Evolutionary conservation across 208 protist species (phyloP), one percentile per base, ranked within the genome.

Genomic region (Trypanosoma melophagium): DNA sequence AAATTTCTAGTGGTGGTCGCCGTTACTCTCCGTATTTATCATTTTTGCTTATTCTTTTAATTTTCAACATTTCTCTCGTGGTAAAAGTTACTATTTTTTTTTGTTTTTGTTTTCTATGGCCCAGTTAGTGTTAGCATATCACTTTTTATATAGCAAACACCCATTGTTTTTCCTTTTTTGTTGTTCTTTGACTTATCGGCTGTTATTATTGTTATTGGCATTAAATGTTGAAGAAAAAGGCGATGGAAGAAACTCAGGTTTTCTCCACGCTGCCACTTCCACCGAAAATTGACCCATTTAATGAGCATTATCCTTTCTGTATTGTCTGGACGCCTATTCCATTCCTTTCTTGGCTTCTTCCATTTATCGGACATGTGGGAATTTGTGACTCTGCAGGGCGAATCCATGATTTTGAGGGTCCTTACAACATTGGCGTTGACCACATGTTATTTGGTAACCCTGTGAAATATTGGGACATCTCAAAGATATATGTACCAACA

Each of bases 301-400:
- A 69, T 22, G 80, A 96, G 44, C 84, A 85, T 64, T 97, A 93
- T 76, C 95, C 95, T 0, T 97, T 91, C 75, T 97, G 92, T 60
- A 63, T 98, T 35, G 90, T 97, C 7, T 98, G 92, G 95, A 86
- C 89, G 4, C 77, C 93, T 3, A 89, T 98, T 61, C 95, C 95
- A 0, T 1, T 95, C 16, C 76, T 98, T 14, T 90, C 85, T 45
- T 97, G 92, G 90, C 28, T 98, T 2, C 61, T 97, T 2, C 95
- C 95, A 2, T 92, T 97, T 45, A 72, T 98, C 22, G 95, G 95
- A 0, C 95, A 98, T 74, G 83, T 96, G 21, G 95, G 80, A 9
- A 96, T 98, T 42, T 88, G 83, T 49, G 93, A 94, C 64, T 93
- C 81, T 47, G 63, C 84, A 0, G 95, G 95, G 0, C 69, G 77